A percentile compares a stretch with the other conserved stretches of the same genome.
Conservation (phyloP, 345 rosid genomes). For the Citropsis articulata region DNA sequence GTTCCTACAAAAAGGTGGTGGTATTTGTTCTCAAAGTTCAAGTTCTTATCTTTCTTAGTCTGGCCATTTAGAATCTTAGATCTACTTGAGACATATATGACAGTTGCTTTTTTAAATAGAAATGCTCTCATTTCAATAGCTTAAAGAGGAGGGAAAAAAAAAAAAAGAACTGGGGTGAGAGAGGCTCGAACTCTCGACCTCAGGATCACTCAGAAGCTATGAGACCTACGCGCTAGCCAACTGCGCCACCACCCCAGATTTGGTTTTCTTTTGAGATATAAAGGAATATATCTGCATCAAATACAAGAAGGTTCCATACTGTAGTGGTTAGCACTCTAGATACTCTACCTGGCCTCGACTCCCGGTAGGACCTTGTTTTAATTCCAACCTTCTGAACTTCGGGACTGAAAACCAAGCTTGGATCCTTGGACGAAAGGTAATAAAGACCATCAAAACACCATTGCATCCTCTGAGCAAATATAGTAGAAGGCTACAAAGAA, state of each 20-base stretch:
- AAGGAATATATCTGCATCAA: no score
- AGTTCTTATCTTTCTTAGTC: neutral
- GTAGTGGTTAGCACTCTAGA: constrained; percentile 99
- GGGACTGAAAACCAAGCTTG: no score
- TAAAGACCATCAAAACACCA: neutral
- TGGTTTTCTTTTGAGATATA: no score
- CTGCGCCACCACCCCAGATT: constrained; percentile 87
- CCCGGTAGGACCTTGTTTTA: constrained; percentile 24
- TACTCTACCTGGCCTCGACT: constrained; percentile 96
- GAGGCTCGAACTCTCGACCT: constrained; percentile 98
- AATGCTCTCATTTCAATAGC: neutral
- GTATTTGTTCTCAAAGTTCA: neutral
- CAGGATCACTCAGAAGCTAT: constrained; percentile 85
- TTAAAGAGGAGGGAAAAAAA: no score
- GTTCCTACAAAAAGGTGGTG: neutral
- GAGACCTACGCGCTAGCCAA: constrained; percentile 99
- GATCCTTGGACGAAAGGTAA: neutral
- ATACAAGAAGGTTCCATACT: constrained; percentile 60
- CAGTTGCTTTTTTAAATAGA: neutral
- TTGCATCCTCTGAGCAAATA: neutral
- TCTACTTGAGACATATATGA: neutral
- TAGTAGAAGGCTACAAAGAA: neutral
- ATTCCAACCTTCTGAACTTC: no score
- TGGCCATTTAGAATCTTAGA: neutral
- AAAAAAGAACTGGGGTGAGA: constrained; percentile 59